Evolutionary conservation across 2,329 filamentous ascomycete species (phyloP), one percentile per base, ranked within the genome.

Genomic region (Coniella lustricola): DNA sequence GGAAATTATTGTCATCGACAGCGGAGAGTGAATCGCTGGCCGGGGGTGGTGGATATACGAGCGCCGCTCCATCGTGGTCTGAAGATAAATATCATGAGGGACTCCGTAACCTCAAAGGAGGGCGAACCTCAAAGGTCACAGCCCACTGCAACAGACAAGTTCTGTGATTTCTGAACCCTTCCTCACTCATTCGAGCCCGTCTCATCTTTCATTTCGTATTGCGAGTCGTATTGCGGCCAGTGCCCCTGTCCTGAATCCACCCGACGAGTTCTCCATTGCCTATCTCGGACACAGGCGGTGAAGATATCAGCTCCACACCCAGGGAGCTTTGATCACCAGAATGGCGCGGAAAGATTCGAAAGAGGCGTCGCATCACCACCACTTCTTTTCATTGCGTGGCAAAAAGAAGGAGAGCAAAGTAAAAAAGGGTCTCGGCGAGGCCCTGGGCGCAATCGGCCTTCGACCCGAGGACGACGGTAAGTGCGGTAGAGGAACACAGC

Each of bases 371-470:
- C 44, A 33, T 37, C 51, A 44, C 36, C 41, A 53, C 44, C 49
- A 53, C 37, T 50, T 53, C 42, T 53, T 53, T 32, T 53, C 51
- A 34, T 35, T 53, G 16, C 51, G 51, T 42, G 51, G 51, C 44
- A 50, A 50, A 33, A 53, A 50, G 44, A 53, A 53, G 39, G 51
- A 48, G 20, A 50, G 34, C 10, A 42, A 49, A 36, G 51, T 53
- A 22, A 50, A 53, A 44, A 53, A 48, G 44, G 51, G 51, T 21
- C 51, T 53, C 33, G 46, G 48, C 22, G 48, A 50, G 31, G 51
- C 51, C 38, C 36, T 53, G 35, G 51, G 51, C 38, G 51, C 39
- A 25, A 53, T 53, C 36, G 48, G 48, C 16, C 48, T 53, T 32
- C 39, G 17, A 21, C 40, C 48, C 41, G 51, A 53, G 29, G 51